Base-by-base conservation (phyloP, 495 filamentous ascomycete species). In the Hypomontagnella submonticulosa region DNA sequence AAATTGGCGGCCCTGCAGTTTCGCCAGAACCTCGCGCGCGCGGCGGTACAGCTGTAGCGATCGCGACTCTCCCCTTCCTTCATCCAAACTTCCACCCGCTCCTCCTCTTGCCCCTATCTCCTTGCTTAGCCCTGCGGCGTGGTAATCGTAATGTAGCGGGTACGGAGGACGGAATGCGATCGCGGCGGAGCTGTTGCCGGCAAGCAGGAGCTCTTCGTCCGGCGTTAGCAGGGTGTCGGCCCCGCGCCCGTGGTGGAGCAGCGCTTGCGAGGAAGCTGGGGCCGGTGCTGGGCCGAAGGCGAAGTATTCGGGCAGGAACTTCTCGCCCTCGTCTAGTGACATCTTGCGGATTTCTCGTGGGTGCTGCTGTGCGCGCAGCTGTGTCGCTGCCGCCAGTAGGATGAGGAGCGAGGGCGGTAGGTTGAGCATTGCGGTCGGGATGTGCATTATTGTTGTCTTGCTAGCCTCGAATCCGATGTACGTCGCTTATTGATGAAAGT, bases 321-420 rank as follows among this genome's bases (percentile, higher is more conserved):
- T 98, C 73, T 96, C 91, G 34, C 89, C 88, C 59, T 90, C 86
- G 72, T 97, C 91, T 4, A 73, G 77, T 47, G 84, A 87, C 92
- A 97, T 97, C 71, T 97, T 98, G 63, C 79, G 71, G 71, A 83
- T 76, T 32, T 77, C 73, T 58, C 82, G 71, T 64, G 82, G 77
- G 62, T 83, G 77, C 41, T 64, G 72, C 33, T 70, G 70, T 37
- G 70, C 63, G 9, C 43, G 61, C 9, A 73, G 66, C 16, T 73
- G 72, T 30, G 77, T 66, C 15, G 73, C 73, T 43, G 70, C 72
- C 1, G 73, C 60, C 32, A 85, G 66, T 34, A 86, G 79, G 27
- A 83, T 72, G 69, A 84, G 75, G 57, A 84, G 71, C 9, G 82
- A 77, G 19, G 78, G 66, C n/a, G 85, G 83, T 8, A 85, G 78